phyloP scores from a whole-genome alignment of 139 green algal species.

The Closterium sp. region DNA sequence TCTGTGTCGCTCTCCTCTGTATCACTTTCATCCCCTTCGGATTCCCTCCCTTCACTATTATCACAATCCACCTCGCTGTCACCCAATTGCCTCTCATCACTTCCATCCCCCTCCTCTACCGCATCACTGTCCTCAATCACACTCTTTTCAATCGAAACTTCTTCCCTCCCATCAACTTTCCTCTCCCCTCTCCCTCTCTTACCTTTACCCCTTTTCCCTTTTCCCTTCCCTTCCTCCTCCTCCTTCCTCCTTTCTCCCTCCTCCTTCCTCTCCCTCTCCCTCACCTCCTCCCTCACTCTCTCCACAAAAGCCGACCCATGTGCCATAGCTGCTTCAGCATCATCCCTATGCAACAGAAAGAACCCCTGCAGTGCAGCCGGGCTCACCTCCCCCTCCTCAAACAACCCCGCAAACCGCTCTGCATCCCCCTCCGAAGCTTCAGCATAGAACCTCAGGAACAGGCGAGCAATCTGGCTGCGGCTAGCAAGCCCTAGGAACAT shows the following conservation, averaged over 20 bases:
- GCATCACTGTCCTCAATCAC: not conserved
- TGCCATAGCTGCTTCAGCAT: slow-evolving; percentile 15
- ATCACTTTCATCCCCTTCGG: not conserved
- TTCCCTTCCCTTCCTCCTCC: not conserved
- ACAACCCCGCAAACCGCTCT: slow-evolving; percentile 14
- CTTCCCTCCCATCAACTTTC: not conserved
- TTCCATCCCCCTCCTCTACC: not conserved
- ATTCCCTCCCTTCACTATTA: not conserved
- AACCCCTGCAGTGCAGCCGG: slow-evolving; percentile 26
- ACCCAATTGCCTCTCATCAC: too few species aligned
- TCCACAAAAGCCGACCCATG: not conserved
- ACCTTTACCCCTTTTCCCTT: not conserved
- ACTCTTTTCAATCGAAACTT: not conserved
- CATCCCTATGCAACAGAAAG: slow-evolving; percentile 41
- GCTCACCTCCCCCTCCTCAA: slow-evolving; percentile 18
- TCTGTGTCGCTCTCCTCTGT: not conserved
- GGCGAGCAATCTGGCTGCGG: slow-evolving; percentile 8
- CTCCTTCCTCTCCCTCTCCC: not conserved
- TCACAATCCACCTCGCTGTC: not conserved
- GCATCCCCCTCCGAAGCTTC: slow-evolving; percentile 2
- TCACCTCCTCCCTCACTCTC: not conserved
- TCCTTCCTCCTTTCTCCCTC: not conserved
- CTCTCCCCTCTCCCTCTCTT: not conserved
- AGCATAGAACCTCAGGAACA: slow-evolving; percentile 38
- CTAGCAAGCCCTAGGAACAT: slow-evolving; percentile 32